Evolutionary conservation across 352 stramenopile genomes (phyloP), one percentile per base, ranked within the genome.

Genomic region (Phytophthora meadii): DNA sequence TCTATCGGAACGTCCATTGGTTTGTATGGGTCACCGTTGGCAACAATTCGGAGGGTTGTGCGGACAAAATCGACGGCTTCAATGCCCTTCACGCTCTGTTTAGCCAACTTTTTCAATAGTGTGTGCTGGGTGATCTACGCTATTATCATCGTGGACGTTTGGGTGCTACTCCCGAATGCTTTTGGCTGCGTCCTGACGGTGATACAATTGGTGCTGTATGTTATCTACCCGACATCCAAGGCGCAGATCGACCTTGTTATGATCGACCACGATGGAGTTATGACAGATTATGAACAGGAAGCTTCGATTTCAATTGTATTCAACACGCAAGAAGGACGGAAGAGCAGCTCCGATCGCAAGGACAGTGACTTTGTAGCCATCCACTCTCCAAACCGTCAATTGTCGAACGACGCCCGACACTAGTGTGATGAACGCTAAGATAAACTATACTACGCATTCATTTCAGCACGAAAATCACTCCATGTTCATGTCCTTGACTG

Each of bases 11-110:
- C 81, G 3, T 88, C 74, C 34, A 67, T 89, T 30, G 51, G 87
- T 3, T 37, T 87, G 39, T 92, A 87, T 49, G 71, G 76, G 3
- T 90, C 83, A 0, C 81, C 81, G 11, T 74, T 92, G 30, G 72
- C 72, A 5, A 79, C 68, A 12, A 80, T 90, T 36, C 64, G 61
- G 40, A 64, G 72, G 32, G 39, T 79, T 2, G 15, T 73, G 25
- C 34, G 39, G 9, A 71, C 50, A 9, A 73, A 76, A 28, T 76
- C 71, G 8, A 69, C 67, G n/a, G 67, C 67, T 1, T 76, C 67
- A 9, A 76, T 79, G 49, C 71, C 62, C 5, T 70, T 79, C 34
- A 75, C 62, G 1, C 28, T 79, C 10, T 73, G 57, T 50, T 48
- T 76, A 28, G 70, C 65, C 2, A 69, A 68, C 55, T 65, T 70